Evolutionary conservation across 2,329 filamentous ascomycete genomes (phyloP).

Genomic region (Elsinoe fawcettii): DNA sequence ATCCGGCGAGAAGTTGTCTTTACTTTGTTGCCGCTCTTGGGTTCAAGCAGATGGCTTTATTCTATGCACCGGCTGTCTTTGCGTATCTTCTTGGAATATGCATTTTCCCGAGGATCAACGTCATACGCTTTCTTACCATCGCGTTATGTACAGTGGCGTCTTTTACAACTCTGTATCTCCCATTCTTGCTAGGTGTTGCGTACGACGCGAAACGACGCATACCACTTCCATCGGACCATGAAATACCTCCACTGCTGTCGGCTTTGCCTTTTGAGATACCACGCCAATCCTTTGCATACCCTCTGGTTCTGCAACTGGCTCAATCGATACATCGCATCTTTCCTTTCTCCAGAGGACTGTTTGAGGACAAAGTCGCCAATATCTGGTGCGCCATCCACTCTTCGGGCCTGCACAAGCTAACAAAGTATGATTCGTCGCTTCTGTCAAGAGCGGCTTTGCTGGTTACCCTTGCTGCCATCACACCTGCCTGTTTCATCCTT

Average conservation of each 20-base stretch:
- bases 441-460: constrained; percentile 70
- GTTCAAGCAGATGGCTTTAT: constrained; percentile 99
- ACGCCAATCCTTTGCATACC: constrained; percentile 62
- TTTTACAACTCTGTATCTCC: constrained; percentile 68
- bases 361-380: constrained; percentile 98
- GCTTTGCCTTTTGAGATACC: constrained; percentile 51
- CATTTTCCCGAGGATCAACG: constrained; percentile 62
- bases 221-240: constrained; percentile 44
- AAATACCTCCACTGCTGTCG: constrained; percentile 52
- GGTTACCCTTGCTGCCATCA: constrained; percentile 67
- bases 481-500: constrained; percentile 70
- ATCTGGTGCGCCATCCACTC: constrained; percentile 94
- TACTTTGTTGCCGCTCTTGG: constrained; percentile 92
- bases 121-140: constrained; percentile 64
- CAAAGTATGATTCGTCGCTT: constrained; percentile 59
- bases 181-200: constrained; percentile 63
- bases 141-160: constrained; percentile 63
- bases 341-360: constrained; percentile 88
- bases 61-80: constrained; percentile 90
- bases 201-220: constrained; percentile 62
- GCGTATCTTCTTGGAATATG: constrained; percentile 84
- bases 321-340: constrained; percentile 91
- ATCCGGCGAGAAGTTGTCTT: constrained; percentile 79
- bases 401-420: constrained; percentile 65
- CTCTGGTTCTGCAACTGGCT: constrained; percentile 65